Percentiles rank a stretch among this genome's conserved stretches.
phyloP scores from a whole-genome alignment of 169 alveolate genomes.

The Cytauxzoon felis region DNA sequence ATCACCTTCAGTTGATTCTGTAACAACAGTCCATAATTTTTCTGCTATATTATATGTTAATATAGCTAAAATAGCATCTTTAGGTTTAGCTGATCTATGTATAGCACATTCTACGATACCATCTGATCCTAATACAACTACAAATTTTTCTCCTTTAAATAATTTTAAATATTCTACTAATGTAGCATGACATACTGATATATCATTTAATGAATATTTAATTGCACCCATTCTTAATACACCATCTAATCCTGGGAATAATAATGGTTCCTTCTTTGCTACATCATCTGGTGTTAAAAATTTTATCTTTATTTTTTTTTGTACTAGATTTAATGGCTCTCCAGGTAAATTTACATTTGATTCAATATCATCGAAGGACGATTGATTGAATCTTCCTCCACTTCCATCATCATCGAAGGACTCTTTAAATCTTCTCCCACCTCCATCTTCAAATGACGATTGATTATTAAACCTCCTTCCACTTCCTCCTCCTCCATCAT shows the following conservation, averaged over 20 bases:
- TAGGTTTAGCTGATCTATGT: conserved; percentile 39
- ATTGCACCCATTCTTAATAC: conserved; percentile 38
- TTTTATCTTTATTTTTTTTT: conserved; percentile 20
- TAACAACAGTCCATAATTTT: conserved; percentile 48
- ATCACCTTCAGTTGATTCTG: conserved; percentile 18
- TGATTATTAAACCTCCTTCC: not conserved
- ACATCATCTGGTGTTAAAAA: conserved; percentile 49
- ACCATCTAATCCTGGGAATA: conserved; percentile 51
- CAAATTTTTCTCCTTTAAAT: conserved; percentile 40
- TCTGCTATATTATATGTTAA: conserved; percentile 54
- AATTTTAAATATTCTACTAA: conserved; percentile 34
- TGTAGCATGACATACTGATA: conserved; percentile 37
- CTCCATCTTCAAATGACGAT: not conserved
- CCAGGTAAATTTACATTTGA: conserved; percentile 10
- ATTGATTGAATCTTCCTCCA: not conserved
- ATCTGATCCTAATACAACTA: conserved; percentile 47
- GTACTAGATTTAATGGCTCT: conserved; percentile 39
- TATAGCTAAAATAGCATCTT: conserved; percentile 53
- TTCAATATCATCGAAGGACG: no score
- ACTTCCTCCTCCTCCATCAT: not conserved
- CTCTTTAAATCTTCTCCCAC: not conserved
- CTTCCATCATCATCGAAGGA: not conserved
- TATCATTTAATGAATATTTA: conserved; percentile 32
- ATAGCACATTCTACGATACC: conserved; percentile 46
- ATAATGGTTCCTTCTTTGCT: conserved; percentile 32